Percentiles rank a stretch among this genome's conserved stretches.
Conservation (phyloP, 1,284 basidiomycete genomes). For the Tremellales sp. region DNA sequence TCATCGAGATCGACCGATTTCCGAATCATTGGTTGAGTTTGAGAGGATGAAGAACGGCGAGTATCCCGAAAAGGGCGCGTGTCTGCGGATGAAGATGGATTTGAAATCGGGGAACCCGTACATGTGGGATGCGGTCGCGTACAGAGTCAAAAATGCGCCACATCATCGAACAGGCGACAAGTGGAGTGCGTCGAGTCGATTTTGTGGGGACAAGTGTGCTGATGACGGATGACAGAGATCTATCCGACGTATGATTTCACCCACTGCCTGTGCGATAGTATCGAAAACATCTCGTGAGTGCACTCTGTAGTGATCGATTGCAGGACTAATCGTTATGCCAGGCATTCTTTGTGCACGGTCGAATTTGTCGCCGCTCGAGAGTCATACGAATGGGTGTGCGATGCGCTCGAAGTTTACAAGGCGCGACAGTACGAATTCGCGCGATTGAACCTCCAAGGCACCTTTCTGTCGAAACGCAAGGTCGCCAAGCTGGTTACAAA, state of each 20-base stretch:
- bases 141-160: slow-evolving; percentile 82
- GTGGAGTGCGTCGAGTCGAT: slow-evolving; percentile 62
- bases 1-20: slow-evolving; percentile 76
- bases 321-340: slow-evolving; percentile 38
- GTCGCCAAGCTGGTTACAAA: slow-evolving; percentile 84
- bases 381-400: slow-evolving; percentile 99
- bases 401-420: slow-evolving; percentile 93
- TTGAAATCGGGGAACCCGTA: slow-evolving; percentile 90
- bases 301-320: slow-evolving; percentile 1
- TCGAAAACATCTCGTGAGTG: slow-evolving; percentile 96
- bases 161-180: slow-evolving; percentile 91
- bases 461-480: slow-evolving; percentile 96
- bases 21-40: slow-evolving; percentile 84
- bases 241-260: slow-evolving; percentile 96
- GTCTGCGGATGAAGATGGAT: slow-evolving; percentile 97
- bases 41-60: slow-evolving; percentile 88
- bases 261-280: slow-evolving; percentile 96
- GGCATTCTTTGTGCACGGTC: slow-evolving; percentile 94
- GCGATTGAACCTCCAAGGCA: slow-evolving; percentile 87
- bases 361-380: slow-evolving; percentile 97
- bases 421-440: slow-evolving; percentile 98
- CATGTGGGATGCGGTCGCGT: slow-evolving; percentile 99
- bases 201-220: not conserved
- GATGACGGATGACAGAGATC: slow-evolving; percentile 33
- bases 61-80: slow-evolving; percentile 85